These are phyloP conservation scores for Blastobotrys indianensis DNA, from an alignment of 1,139 yeast species.

Conservation along the genomic window DNA sequence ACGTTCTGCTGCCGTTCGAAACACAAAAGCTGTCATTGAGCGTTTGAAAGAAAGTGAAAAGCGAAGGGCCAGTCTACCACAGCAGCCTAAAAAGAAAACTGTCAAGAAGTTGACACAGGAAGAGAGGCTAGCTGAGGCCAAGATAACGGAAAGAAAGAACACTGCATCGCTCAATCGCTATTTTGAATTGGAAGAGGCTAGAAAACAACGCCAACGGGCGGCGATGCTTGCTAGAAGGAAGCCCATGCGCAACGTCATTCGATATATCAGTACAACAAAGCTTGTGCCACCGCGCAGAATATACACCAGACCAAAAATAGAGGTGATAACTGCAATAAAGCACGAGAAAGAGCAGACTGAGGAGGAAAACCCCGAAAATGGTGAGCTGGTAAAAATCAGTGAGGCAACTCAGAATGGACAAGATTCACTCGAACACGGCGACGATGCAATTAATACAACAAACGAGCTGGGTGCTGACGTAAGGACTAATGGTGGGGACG, in stretches of 20 bases:
- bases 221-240: conserved; percentile 59
- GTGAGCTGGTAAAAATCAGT: neutral
- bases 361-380: neutral
- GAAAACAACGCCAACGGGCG: conserved; percentile 72
- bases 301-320: conserved; percentile 20
- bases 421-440: conserved; percentile 1
- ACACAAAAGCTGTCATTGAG: conserved; percentile 70
- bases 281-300: conserved; percentile 25
- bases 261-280: conserved; percentile 40
- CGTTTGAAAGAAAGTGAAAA: conserved; percentile 67
- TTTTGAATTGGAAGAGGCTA: conserved; percentile 77
- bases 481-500: too few species aligned
- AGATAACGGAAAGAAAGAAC: conserved; percentile 76
- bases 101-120: conserved; percentile 64
- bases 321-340: conserved; percentile 9
- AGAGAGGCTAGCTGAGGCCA: conserved; percentile 77
- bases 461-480: neutral
- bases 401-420: conserved; percentile 1
- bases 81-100: conserved; percentile 16
- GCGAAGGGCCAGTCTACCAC: conserved; percentile 40
- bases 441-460: conserved; percentile 8
- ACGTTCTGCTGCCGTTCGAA: conserved; percentile 71
- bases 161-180: conserved; percentile 65
- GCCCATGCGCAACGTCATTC: conserved; percentile 51
- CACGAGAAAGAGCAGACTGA: conserved; percentile 3